Evolutionary conservation across 208 protist species (phyloP).

Genomic region (Crithidia expoeki): DNA sequence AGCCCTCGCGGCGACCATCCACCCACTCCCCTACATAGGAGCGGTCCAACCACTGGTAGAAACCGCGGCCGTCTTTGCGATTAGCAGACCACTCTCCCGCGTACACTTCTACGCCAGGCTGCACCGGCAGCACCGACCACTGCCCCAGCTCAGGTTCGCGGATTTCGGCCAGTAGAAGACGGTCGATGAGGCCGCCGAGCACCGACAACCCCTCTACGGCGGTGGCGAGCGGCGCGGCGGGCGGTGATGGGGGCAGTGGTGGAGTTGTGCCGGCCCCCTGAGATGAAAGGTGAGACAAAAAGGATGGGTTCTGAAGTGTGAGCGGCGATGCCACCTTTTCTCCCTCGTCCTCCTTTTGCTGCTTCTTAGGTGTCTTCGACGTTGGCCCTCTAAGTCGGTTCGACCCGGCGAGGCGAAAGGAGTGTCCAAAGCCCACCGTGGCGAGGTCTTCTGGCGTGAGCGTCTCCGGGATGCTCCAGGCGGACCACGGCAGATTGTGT

Average conservation of each 20-base stretch:
- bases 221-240: constrained; percentile 6
- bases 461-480: constrained; percentile 44
- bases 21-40: constrained; percentile 85
- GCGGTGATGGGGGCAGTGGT: constrained; percentile 9
- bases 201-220: constrained; percentile 29
- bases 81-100: constrained; percentile 85
- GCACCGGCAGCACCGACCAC: constrained; percentile 36
- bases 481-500: constrained; percentile 57
- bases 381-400: background rate
- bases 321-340: background rate
- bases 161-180: constrained; percentile 20
- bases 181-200: constrained; percentile 21
- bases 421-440: constrained; percentile 26
- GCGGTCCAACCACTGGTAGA: constrained; percentile 84
- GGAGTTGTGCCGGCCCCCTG: background rate
- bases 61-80: constrained; percentile 71
- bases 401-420: background rate
- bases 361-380: background rate
- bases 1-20: constrained; percentile 67
- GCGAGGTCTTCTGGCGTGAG: constrained; percentile 34
- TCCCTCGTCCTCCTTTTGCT: too few species aligned
- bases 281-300: background rate
- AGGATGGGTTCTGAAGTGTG: background rate
- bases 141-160: constrained; percentile 13
- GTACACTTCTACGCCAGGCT: constrained; percentile 78